phyloP scores from a whole-genome alignment of 371 early-diverging fungal species.

The Saksenaea vasiformis region DNA sequence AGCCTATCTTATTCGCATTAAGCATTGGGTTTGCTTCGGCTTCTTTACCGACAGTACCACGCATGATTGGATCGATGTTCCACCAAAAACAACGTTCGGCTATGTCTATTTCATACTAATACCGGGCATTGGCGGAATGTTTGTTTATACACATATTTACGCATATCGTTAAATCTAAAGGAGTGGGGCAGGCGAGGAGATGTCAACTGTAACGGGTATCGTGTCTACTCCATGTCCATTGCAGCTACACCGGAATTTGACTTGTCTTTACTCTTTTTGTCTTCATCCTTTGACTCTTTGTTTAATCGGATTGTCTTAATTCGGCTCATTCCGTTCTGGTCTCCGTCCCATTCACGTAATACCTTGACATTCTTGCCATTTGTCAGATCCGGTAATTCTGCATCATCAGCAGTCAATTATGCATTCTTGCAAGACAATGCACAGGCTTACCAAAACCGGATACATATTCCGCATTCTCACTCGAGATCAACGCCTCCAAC shows the following conservation, averaged over 20 bases:
- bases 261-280: not conserved
- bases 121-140: not conserved
- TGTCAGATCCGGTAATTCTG: constrained; percentile 63
- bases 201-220: not conserved
- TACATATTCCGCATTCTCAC: constrained; percentile 56
- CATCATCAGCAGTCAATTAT: not conserved
- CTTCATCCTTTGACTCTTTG: not conserved
- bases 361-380: constrained; percentile 55
- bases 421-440: not conserved
- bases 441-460: constrained; percentile 58
- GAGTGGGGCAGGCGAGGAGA: not conserved
- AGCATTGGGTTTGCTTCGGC: not conserved
- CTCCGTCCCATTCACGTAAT: constrained; percentile 64
- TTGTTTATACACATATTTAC: not conserved
- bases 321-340: constrained; percentile 49
- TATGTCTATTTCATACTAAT: not conserved
- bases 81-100: not conserved
- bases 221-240: not conserved
- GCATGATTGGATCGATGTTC: not conserved
- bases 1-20: not conserved
- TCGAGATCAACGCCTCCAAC: constrained; percentile 42
- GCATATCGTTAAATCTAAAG: not conserved
- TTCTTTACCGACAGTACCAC: not conserved
- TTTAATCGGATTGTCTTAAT: constrained; percentile 19
- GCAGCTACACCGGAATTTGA: not conserved